Evolutionary conservation across 805 yeast species (phyloP).

Genomic region (Candida palmyrensis): DNA sequence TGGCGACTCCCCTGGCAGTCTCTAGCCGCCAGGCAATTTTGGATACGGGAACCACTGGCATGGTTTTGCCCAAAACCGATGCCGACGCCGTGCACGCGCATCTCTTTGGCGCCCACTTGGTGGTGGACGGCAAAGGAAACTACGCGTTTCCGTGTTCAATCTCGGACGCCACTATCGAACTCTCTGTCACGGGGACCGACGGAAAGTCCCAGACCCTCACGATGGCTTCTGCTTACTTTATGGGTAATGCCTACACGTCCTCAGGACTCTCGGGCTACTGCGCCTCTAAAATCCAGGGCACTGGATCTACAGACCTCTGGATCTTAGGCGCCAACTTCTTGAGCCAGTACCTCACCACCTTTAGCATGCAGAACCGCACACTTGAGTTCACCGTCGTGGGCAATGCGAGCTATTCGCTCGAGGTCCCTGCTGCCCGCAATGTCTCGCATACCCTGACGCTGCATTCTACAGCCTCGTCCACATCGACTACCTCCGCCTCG

Average conservation of each 20-base stretch:
- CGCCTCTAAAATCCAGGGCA: constrained; percentile 61
- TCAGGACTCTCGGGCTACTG: constrained; percentile 44
- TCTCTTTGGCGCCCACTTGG: constrained; percentile 42
- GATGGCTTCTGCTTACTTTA: constrained; percentile 37
- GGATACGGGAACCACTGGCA: constrained; percentile 65
- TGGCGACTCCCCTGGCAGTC: constrained; percentile 7
- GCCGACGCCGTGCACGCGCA: constrained; percentile 44
- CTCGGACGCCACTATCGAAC: constrained; percentile 27
- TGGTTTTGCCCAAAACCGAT: constrained; percentile 51
- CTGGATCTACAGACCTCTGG: constrained; percentile 42
- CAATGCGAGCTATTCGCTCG: no score
- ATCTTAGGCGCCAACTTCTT: constrained; percentile 61
- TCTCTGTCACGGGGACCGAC: constrained; percentile 37
- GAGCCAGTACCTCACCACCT: constrained; percentile 50
- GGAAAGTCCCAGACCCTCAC: constrained; percentile 29
- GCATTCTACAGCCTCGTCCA: no score
- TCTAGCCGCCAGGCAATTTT: constrained; percentile 37
- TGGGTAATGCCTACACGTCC: constrained; percentile 43
- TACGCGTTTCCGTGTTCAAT: constrained; percentile 57
- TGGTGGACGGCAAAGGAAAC: constrained; percentile 53
- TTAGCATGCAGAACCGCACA: constrained; percentile 44
- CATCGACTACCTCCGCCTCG: no score
- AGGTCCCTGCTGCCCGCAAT: no score
- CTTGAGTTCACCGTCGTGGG: constrained; percentile 43
- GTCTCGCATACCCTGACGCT: no score